A percentile compares a stretch with the other conserved stretches of the same genome.
phyloP scores from a whole-genome alignment of 2,329 filamentous ascomycete genomes.

The Ilyonectria destructans region DNA sequence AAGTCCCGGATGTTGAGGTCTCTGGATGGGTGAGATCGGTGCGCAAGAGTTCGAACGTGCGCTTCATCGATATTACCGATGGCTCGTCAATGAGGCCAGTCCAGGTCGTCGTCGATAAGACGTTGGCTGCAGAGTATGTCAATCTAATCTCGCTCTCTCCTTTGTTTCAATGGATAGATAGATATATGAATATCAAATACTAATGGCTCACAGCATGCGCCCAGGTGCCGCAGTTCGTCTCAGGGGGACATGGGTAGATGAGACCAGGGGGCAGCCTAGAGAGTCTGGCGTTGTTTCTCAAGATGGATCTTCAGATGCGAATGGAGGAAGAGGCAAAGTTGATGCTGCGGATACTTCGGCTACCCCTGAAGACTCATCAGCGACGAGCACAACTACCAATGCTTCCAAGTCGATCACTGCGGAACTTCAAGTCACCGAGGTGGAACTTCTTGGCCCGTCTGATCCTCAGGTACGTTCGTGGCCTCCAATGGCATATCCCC shows the following conservation, averaged over 20 bases:
- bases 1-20: constrained; percentile 71
- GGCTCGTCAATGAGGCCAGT: constrained; percentile 85
- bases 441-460: constrained; percentile 82
- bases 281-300: constrained; percentile 20
- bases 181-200: constrained; percentile 21
- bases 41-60: constrained; percentile 86
- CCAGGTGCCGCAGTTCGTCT: constrained; percentile 87
- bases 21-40: constrained; percentile 89
- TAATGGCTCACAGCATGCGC: constrained; percentile 74
- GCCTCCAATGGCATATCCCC: constrained; percentile 7
- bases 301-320: constrained; percentile 6
- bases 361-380: constrained; percentile 5
- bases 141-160: constrained; percentile 35
- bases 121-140: constrained; percentile 80
- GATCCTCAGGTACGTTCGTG: constrained; percentile 79
- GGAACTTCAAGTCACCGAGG: constrained; percentile 83
- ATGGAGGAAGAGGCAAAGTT: background rate
- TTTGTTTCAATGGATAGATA: constrained; percentile 8
- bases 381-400: constrained; percentile 8
- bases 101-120: constrained; percentile 85
- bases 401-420: constrained; percentile 30
- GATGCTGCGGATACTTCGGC: constrained; percentile 17
- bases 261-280: constrained; percentile 28
- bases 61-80: constrained; percentile 90
- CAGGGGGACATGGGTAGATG: constrained; percentile 79